phyloP scores from a whole-genome alignment of 306 rosid genomes.

The Elaeagnus macrophylla region DNA sequence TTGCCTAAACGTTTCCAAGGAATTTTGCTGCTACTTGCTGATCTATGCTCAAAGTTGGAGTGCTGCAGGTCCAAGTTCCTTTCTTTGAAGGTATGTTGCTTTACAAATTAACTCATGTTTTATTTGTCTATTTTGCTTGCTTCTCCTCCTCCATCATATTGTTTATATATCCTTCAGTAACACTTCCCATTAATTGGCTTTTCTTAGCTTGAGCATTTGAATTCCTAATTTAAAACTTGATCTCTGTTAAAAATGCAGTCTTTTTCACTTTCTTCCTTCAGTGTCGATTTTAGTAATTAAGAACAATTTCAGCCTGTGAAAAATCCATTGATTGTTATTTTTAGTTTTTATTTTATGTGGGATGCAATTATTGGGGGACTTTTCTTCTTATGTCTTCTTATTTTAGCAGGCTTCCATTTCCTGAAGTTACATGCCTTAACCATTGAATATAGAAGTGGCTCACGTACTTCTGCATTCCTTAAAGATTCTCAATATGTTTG shows the following conservation, averaged over 20 bases:
- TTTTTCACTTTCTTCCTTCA: not conserved
- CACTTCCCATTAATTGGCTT: not conserved
- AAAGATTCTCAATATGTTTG: not conserved
- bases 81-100: constrained; percentile 60
- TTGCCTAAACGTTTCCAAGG: constrained; percentile 76
- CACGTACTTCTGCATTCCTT: not conserved
- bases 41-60: constrained; percentile 90
- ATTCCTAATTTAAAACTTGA: no score
- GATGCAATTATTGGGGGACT: no score
- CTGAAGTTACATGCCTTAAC: no score
- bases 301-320: not conserved
- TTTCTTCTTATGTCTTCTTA: no score
- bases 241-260: not conserved
- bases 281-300: not conserved
- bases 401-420: no score
- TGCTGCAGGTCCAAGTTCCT: constrained; percentile 79
- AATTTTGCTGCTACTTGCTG: constrained; percentile 62
- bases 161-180: constrained; percentile 10
- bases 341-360: no score
- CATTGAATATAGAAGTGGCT: constrained; percentile 4
- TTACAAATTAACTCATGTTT: constrained; percentile 6
- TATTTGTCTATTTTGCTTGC: constrained; percentile 7
- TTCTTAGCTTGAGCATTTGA: no score
- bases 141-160: constrained; percentile 7
- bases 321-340: no score